These are phyloP conservation scores for Coniochaeta prunicola DNA, from an alignment of 2,329 filamentous ascomycete genomes.

Conservation along the genomic window DNA sequence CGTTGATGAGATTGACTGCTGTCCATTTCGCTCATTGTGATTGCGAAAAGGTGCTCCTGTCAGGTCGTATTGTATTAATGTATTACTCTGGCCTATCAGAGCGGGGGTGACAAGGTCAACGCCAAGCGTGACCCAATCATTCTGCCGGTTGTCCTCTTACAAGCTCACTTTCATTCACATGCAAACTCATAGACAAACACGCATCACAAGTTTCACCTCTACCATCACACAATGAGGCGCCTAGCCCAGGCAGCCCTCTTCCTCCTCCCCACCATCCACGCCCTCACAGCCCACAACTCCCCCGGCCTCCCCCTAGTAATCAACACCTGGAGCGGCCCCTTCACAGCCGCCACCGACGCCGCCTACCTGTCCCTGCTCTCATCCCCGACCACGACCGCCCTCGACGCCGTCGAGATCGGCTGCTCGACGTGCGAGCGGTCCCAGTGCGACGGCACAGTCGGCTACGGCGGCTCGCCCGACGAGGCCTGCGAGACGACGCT, in stretches of 20 bases:
- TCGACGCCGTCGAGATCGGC: constrained; percentile 45
- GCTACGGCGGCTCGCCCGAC: constrained; percentile 47
- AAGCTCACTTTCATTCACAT: too few species aligned
- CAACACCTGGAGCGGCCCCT: constrained; percentile 48
- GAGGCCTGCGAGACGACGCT: constrained; percentile 51
- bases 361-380: constrained; percentile 32
- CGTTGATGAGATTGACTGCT: too few species aligned
- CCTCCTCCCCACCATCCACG: not conserved
- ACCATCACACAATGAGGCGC: not conserved
- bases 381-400: constrained; percentile 14
- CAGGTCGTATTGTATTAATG: too few species aligned
- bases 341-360: constrained; percentile 43
- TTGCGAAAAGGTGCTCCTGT: too few species aligned
- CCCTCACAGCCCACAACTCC: constrained; percentile 9
- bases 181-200: too few species aligned
- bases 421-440: constrained; percentile 42
- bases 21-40: too few species aligned
- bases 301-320: constrained; percentile 41
- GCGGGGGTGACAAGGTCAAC: not conserved
- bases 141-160: not conserved
- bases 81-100: too few species aligned
- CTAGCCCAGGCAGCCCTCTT: not conserved
- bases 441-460: constrained; percentile 48
- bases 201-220: not conserved
- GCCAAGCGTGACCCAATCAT: not conserved